Conservation (phyloP, 257 asterid genomes). For the Gardenia jasminoides region DNA sequence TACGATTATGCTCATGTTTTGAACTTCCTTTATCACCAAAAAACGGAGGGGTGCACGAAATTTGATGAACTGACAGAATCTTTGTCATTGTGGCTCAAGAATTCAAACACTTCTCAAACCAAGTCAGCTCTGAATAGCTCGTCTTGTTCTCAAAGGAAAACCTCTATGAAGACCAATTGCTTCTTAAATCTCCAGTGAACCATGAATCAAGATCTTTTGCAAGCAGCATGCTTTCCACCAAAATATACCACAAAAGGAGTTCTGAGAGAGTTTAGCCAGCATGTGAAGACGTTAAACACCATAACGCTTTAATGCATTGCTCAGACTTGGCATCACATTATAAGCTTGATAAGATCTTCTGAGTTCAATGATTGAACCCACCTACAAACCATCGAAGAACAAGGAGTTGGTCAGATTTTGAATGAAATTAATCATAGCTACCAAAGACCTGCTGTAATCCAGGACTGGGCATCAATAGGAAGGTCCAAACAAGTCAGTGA, state of each 20-base stretch:
- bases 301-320: constrained; percentile 74
- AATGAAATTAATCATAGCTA: not conserved
- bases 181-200: not conserved
- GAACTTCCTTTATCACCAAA: too few relatives aligned
- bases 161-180: not conserved
- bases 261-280: not conserved
- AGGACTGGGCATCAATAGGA: not conserved
- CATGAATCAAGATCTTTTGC: not conserved
- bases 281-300: constrained; percentile 45
- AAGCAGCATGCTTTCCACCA: not conserved
- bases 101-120: not conserved
- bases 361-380: constrained; percentile 88
- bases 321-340: constrained; percentile 94
- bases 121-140: too few relatives aligned
- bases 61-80: not conserved
- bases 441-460: not conserved
- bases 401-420: constrained; percentile 2
- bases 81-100: not conserved
- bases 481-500: not conserved
- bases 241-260: not conserved
- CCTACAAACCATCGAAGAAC: constrained; percentile 41
- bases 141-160: not conserved
- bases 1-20: too few relatives aligned
- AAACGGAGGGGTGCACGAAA: too few relatives aligned
- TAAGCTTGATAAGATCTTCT: constrained; percentile 99